Percentiles rank a stretch among this genome's conserved stretches.
These are phyloP conservation scores for Phlyctochytrium bullatum DNA, from an alignment of 192 early-diverging fungal species.

Conservation along the genomic window DNA sequence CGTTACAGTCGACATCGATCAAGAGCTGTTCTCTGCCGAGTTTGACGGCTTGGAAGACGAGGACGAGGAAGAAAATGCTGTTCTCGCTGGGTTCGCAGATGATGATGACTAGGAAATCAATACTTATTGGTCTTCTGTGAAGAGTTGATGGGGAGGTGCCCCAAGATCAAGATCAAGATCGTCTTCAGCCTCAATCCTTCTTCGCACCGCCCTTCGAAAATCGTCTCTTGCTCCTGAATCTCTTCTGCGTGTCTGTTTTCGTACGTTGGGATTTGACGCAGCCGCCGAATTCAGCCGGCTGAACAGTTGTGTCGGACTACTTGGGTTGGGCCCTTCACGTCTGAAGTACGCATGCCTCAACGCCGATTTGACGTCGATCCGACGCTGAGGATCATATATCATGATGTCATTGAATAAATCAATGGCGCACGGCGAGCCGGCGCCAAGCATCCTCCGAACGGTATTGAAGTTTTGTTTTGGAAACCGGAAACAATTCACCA, in stretches of 20 bases:
- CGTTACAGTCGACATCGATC: constrained; percentile 74
- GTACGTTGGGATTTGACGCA: too few species aligned
- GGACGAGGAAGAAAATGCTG: constrained; percentile 60
- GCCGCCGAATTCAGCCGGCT: constrained; percentile 2
- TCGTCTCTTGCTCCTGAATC: neutral
- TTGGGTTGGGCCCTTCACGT: constrained; percentile 64
- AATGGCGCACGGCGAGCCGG: constrained; percentile 50
- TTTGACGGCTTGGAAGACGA: constrained; percentile 65
- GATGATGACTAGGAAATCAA: constrained; percentile 21
- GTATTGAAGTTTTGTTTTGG: constrained; percentile 61
- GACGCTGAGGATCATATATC: constrained; percentile 73
- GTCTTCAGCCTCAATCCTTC: constrained; percentile 6
- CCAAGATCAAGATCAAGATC: constrained; percentile 20
- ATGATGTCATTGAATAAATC: constrained; percentile 66
- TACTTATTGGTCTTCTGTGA: constrained; percentile 39
- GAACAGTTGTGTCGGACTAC: constrained; percentile 15
- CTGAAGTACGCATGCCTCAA: constrained; percentile 73
- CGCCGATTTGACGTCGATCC: constrained; percentile 76
- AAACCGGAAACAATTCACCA: constrained; percentile 53
- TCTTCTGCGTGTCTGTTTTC: neutral
- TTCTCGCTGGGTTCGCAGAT: constrained; percentile 31
- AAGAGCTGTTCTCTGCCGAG: constrained; percentile 27
- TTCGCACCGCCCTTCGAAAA: neutral
- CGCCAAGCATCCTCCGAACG: constrained; percentile 52
- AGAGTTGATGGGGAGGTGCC: constrained; percentile 25